Evolutionary conservation across 768 basidiomycete genomes (phyloP).

Genomic region (Pulveroboletus sp.): DNA sequence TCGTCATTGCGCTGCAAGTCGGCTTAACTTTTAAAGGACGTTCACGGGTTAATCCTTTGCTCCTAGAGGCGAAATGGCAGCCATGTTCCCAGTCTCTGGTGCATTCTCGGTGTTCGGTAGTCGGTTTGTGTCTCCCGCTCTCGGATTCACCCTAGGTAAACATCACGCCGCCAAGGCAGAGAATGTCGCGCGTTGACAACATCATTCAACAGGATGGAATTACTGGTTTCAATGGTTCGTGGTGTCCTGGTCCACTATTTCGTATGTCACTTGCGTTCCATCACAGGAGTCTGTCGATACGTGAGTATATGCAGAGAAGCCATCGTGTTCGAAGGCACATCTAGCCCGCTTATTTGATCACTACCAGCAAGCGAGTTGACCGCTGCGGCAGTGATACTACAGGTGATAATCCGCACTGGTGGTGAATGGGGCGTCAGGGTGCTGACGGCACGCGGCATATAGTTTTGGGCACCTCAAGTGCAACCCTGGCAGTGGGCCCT

Average conservation of each 20-base stretch:
- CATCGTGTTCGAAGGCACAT: neutral
- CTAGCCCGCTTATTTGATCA: slow-evolving; percentile 9
- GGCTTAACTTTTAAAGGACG: neutral
- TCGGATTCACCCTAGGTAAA: slow-evolving; percentile 55
- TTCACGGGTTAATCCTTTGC: neutral
- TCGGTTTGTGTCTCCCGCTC: slow-evolving; percentile 55
- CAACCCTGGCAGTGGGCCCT: slow-evolving; percentile 55
- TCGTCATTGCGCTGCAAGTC: slow-evolving; percentile 54
- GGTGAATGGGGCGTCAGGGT: neutral
- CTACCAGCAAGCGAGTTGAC: slow-evolving; percentile 52
- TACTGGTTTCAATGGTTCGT: slow-evolving; percentile 51
- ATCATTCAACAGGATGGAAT: slow-evolving; percentile 44
- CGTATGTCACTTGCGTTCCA: neutral
- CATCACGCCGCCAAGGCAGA: neutral
- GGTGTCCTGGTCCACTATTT: neutral
- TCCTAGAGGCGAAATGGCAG: slow-evolving; percentile 59
- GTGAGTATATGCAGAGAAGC: slow-evolving; percentile 21
- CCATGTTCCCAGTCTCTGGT: slow-evolving; percentile 59
- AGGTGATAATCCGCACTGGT: slow-evolving; percentile 23
- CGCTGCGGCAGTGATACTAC: slow-evolving; percentile 51
- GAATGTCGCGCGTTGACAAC: neutral
- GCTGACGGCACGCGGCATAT: neutral
- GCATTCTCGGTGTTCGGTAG: slow-evolving; percentile 56
- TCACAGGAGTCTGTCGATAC: slow-evolving; percentile 38
- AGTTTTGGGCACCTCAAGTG: slow-evolving; percentile 46